Percentiles rank a stretch among this genome's conserved stretches.
These are phyloP conservation scores for Stagonosporopsis rhizophila DNA, from an alignment of 2,329 filamentous ascomycete genomes.

Conservation along the genomic window DNA sequence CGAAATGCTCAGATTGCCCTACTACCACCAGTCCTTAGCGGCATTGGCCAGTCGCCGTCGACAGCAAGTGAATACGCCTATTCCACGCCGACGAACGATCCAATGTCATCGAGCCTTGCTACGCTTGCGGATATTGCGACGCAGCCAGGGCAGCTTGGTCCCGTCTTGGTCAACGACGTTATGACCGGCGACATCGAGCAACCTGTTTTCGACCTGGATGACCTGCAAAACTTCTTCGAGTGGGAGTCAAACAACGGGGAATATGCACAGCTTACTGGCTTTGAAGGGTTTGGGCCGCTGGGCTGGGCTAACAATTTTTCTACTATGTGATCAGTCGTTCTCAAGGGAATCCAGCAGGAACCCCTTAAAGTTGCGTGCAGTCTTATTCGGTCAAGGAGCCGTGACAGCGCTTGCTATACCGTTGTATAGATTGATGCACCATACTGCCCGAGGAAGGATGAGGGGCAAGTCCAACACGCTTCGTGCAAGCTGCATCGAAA, in stretches of 20 bases:
- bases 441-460: neutral
- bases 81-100: conserved; percentile 13
- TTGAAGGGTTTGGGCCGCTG: conserved; percentile 40
- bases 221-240: conserved; percentile 44
- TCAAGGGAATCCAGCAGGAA: neutral
- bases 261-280: conserved; percentile 37
- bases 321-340: conserved; percentile 24
- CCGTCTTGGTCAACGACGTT: conserved; percentile 20
- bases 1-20: conserved; percentile 21
- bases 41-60: conserved; percentile 10
- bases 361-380: neutral
- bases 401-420: neutral
- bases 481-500: no score
- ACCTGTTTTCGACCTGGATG: conserved; percentile 42
- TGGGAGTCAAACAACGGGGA: conserved; percentile 37
- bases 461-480: neutral
- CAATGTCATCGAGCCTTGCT: conserved; percentile 11
- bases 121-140: conserved; percentile 19
- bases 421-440: neutral
- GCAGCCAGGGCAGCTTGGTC: conserved; percentile 21
- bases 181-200: conserved; percentile 28
- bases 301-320: conserved; percentile 41
- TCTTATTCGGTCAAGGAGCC: neutral
- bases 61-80: conserved; percentile 23
- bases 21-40: conserved; percentile 23